Evolutionary conservation across 495 filamentous ascomycete genomes (phyloP), one percentile per base, ranked within the genome.

Genomic region (Filosporella fistucella): DNA sequence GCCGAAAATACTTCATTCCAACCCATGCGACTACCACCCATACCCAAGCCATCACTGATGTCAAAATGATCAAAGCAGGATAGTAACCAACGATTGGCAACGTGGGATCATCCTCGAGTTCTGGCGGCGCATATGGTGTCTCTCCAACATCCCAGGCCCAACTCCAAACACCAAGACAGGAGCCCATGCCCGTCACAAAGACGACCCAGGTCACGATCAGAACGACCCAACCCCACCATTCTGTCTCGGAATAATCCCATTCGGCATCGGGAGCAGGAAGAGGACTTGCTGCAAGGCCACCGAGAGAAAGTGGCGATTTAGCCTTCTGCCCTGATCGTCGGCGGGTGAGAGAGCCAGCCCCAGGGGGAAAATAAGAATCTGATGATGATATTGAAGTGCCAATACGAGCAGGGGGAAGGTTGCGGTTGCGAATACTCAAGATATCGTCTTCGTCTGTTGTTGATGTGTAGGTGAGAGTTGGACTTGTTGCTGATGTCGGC

Each of bases 141-240:
- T 89, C 89, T n/a, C 89, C 91, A 6, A 96, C 91, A 69, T 96
- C 93, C 93, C 93, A 97, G 0, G 93, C 91, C 93, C 93, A 98
- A 63, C 82, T 93, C 93, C 93, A 98, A n/a, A 96, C 82, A n/a
- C 84, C 93, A 13, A 96, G 76, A 61, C 90, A 96, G 30, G 85
- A 90, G 23, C 93, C 93, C 83, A 97, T 96, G 21, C 93, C 93
- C 1, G 90, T 80, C 23, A 96, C 88, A 61, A 97, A 96, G 21
- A 96, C 89, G 21, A 91, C 63, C 93, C 93, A 98, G 1, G 93
- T 98, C 42, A 84, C 81, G 26, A 85, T 65, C 21, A 97, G 71
- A 3, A 98, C 83, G 1, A 95, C 82, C 87, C 89, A 97, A 2
- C 93, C 93, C 90, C 91, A 98, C 81, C 84, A 93, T 58, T 86